Evolutionary conservation across 2,329 filamentous ascomycete genomes (phyloP).

Genomic region (Trichoderma sp.): DNA sequence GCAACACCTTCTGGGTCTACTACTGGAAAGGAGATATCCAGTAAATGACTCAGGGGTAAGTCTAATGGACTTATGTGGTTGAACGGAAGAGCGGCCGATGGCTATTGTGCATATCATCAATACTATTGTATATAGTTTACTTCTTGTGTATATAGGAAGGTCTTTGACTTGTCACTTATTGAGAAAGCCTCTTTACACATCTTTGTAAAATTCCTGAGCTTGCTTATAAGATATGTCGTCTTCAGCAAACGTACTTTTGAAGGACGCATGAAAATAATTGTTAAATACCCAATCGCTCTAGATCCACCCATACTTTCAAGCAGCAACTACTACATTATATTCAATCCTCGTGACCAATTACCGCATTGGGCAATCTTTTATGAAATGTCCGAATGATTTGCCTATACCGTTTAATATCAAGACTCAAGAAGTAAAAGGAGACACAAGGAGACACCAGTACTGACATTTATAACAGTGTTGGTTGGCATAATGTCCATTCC

Average conservation of each 20-base stretch:
- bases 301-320: background rate
- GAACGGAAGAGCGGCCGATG: background rate
- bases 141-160: background rate
- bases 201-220: no score
- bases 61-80: background rate
- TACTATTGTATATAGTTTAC: background rate
- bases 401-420: background rate
- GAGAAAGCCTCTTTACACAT: background rate
- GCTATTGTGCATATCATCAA: background rate
- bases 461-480: background rate
- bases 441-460: background rate
- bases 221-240: background rate
- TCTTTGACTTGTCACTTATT: background rate
- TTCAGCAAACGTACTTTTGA: background rate
- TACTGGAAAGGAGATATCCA: constrained; percentile 16
- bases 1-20: constrained; percentile 26
- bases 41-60: background rate
- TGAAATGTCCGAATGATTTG: background rate
- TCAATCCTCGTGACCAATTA: background rate
- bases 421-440: background rate
- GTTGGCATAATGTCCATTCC: background rate
- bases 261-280: background rate
- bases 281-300: background rate
- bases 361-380: background rate
- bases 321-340: background rate